Percentiles rank a stretch among this genome's conserved stretches.
Conservation (phyloP, 305 asterid species). For the Andrographis paniculata region DNA sequence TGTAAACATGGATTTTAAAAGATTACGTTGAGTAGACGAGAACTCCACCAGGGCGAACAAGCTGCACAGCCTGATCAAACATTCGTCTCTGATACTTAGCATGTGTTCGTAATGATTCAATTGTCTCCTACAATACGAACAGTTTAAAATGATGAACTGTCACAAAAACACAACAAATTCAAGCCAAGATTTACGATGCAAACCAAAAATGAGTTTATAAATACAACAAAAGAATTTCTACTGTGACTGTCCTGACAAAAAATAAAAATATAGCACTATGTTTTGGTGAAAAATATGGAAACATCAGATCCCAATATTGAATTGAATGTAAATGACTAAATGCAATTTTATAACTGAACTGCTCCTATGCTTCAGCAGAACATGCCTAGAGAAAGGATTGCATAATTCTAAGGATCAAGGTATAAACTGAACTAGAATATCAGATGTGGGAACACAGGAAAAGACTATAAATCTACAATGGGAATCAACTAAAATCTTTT, state of each 20-base stretch:
- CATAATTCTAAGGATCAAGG: background rate
- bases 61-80: conserved; percentile 98
- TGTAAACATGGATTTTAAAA: conserved; percentile 6
- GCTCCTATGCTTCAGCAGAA: background rate
- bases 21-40: conserved; percentile 92
- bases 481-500: background rate
- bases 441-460: background rate
- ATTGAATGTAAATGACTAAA: too few relatives aligned
- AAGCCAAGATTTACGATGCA: conserved; percentile 5
- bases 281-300: background rate
- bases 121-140: conserved; percentile 46
- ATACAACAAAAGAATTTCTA: background rate
- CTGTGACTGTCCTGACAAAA: too few relatives aligned
- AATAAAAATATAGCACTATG: background rate
- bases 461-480: background rate
- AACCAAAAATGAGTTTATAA: conserved; percentile 7
- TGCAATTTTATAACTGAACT: background rate
- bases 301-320: too few relatives aligned
- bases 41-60: conserved; percentile 96
- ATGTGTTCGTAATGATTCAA: conserved; percentile 73
- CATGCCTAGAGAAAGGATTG: background rate
- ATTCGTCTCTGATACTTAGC: conserved; percentile 82
- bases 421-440: background rate
- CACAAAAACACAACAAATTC: background rate
- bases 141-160: conserved; percentile 12